Percentiles rank a stretch among this genome's conserved stretches.
Conservation (phyloP, 2,329 filamentous ascomycete species). For the Verticillium tricorpus region DNA sequence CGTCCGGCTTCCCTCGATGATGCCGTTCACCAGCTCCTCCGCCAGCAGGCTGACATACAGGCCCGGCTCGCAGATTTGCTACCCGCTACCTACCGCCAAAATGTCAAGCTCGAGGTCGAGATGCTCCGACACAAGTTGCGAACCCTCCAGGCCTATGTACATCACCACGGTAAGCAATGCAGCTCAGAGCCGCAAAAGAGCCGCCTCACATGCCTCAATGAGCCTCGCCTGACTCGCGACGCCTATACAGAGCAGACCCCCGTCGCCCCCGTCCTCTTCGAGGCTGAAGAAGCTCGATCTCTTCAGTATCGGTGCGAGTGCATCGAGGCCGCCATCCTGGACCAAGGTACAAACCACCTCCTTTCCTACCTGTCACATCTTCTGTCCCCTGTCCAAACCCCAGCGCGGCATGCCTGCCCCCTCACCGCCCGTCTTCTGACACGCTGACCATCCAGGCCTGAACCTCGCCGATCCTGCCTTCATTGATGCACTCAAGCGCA, state of each 20-base stretch:
- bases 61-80: conserved; percentile 44
- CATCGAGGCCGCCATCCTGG: conserved; percentile 47
- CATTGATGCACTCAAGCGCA: conserved; percentile 30
- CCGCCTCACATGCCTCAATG: neutral
- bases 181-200: neutral
- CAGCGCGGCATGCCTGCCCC: neutral
- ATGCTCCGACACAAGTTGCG: conserved; percentile 53
- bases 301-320: conserved; percentile 57
- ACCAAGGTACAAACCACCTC: conserved; percentile 34
- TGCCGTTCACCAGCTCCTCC: conserved; percentile 40
- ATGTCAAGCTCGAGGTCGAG: conserved; percentile 44
- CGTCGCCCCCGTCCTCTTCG: conserved; percentile 42
- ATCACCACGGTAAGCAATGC: conserved; percentile 41
- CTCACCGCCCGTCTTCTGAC: conserved; percentile 5
- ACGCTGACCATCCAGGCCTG: conserved; percentile 27
- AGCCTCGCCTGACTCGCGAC: conserved; percentile 14
- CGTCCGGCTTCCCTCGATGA: conserved; percentile 34
- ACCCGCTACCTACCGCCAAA: conserved; percentile 41
- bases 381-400: neutral
- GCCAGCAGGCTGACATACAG: conserved; percentile 50
- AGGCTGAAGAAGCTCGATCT: conserved; percentile 51
- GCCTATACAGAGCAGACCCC: conserved; percentile 29
- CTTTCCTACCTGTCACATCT: neutral
- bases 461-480: conserved; percentile 36
- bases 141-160: conserved; percentile 42